A percentile compares a stretch with the other conserved stretches of the same genome.
Evolutionary conservation across 1,284 basidiomycete genomes (phyloP).

Genomic region (Golubevia pallescens): DNA sequence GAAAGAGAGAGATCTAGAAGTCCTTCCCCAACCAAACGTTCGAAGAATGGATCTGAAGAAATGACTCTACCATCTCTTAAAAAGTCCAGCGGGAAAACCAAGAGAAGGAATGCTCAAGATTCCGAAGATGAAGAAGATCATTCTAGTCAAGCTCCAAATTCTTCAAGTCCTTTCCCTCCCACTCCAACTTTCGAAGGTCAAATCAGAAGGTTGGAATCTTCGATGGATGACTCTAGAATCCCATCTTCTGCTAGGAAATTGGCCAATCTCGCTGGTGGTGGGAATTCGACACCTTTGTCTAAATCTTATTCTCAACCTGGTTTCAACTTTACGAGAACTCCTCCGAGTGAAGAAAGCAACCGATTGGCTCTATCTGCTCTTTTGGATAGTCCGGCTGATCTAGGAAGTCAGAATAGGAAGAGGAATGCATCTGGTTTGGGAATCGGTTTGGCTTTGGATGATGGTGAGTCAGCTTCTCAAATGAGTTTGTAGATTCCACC

Average conservation of each 20-base stretch:
- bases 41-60: background rate
- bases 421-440: background rate
- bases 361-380: background rate
- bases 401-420: background rate
- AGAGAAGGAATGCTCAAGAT: background rate
- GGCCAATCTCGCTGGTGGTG: background rate
- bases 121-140: constrained; percentile 4
- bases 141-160: constrained; percentile 26
- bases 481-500: background rate
- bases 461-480: background rate
- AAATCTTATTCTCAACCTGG: background rate
- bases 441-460: background rate
- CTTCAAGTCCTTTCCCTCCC: constrained; percentile 35
- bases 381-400: background rate
- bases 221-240: background rate
- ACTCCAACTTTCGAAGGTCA: constrained; percentile 30
- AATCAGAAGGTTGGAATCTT: background rate
- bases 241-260: background rate
- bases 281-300: background rate
- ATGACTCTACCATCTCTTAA: background rate
- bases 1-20: background rate
- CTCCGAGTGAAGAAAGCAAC: background rate
- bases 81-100: background rate
- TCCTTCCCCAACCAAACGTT: background rate
- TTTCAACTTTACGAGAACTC: background rate